These are phyloP conservation scores for Kwoniella bestiolae DNA, from an alignment of 768 basidiomycete genomes.

Conservation along the genomic window DNA sequence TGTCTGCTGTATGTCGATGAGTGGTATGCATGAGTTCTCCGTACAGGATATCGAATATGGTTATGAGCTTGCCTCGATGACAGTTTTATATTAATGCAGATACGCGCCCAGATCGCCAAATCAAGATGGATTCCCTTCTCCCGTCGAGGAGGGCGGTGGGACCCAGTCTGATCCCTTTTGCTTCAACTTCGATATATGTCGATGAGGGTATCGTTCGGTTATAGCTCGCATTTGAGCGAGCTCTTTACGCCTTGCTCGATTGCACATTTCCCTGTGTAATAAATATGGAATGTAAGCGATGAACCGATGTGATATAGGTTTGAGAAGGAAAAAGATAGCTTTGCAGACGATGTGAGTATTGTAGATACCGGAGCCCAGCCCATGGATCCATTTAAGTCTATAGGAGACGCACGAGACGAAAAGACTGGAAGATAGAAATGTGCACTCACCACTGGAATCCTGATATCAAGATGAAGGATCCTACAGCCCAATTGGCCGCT, in stretches of 20 bases:
- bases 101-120: no score
- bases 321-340: no score
- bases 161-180: constrained; percentile 19
- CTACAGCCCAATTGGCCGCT: constrained; percentile 53
- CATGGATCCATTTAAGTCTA: no score
- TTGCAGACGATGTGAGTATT: no score
- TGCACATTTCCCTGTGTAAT: constrained; percentile 49
- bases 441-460: constrained; percentile 50
- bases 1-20: no score
- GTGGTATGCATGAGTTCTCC: no score
- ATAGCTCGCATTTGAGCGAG: constrained; percentile 50
- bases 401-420: no score
- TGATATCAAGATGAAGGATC: constrained; percentile 47
- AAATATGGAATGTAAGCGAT: neutral
- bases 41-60: no score
- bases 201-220: constrained; percentile 53
- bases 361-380: no score
- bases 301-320: no score
- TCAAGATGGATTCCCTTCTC: constrained; percentile 1
- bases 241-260: constrained; percentile 48
- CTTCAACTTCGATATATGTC: constrained; percentile 54
- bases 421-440: neutral
- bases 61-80: no score
- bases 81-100: no score
- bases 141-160: neutral